Evolutionary conservation across 2,329 filamentous ascomycete species (phyloP).

Genomic region (Fusarium pseudoanthophilum): DNA sequence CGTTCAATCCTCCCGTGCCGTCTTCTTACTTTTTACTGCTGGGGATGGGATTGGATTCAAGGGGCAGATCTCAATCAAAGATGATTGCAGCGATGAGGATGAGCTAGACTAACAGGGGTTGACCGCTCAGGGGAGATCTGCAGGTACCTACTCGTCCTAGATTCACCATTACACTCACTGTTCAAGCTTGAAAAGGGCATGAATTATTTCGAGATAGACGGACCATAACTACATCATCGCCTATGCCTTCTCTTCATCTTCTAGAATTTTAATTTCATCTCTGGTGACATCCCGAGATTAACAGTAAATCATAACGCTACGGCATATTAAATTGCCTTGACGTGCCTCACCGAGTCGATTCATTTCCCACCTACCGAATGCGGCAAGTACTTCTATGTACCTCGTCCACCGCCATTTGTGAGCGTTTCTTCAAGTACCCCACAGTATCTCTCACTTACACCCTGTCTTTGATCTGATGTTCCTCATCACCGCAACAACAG

Average conservation of each 20-base stretch:
- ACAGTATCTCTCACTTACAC: constrained; percentile 31
- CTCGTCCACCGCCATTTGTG: neutral
- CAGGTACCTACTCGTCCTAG: neutral
- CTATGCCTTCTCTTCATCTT: neutral
- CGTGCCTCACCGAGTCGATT: constrained; percentile 22
- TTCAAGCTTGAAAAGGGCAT: neutral
- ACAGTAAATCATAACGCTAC: constrained; percentile 23
- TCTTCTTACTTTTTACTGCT: neutral
- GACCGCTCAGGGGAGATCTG: constrained; percentile 17
- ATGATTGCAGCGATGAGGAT: constrained; percentile 4
- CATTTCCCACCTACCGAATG: constrained; percentile 36
- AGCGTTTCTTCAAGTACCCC: neutral
- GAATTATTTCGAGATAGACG: neutral
- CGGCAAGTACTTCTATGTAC: constrained; percentile 29
- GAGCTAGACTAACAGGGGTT: constrained; percentile 11
- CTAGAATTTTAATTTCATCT: constrained; percentile 18
- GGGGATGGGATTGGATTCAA: constrained; percentile 5
- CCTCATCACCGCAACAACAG: constrained; percentile 37
- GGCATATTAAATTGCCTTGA: constrained; percentile 33
- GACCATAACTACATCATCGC: neutral
- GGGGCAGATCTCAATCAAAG: constrained; percentile 38
- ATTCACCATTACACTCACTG: neutral
- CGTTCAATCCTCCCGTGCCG: constrained; percentile 8
- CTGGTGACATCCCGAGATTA: constrained; percentile 31
- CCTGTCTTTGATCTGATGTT: constrained; percentile 22